Percentiles rank a stretch among this genome's conserved stretches.
Evolutionary conservation across 139 green algal genomes (phyloP).

Genomic region (Picochlorum sp.): DNA sequence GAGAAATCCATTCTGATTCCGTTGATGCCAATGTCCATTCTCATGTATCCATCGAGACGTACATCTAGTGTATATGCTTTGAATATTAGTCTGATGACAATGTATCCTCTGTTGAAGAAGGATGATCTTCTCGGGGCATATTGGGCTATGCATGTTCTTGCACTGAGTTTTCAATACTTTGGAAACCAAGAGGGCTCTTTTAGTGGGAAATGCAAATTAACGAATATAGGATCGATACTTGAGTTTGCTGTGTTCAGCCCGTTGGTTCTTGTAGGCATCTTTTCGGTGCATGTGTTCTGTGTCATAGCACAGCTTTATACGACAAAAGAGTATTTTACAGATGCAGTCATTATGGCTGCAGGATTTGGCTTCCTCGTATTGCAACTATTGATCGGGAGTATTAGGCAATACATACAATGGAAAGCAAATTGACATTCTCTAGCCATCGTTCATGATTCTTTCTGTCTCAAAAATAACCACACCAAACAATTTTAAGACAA

Average conservation of each 20-base stretch:
- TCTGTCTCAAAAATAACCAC: conserved; percentile 11
- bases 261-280: background rate
- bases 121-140: conserved; percentile 44
- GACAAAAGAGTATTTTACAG: background rate
- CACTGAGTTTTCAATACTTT: background rate
- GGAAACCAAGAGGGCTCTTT: background rate
- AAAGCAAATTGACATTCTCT: background rate
- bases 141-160: background rate
- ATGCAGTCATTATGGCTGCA: background rate
- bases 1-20: conserved; percentile 96
- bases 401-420: background rate
- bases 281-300: conserved; percentile 1
- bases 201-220: too few species aligned
- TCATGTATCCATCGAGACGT: conserved; percentile 20
- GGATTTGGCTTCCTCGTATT: background rate
- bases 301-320: background rate
- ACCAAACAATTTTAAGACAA: conserved; percentile 85
- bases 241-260: background rate
- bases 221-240: background rate
- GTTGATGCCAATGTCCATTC: conserved; percentile 69
- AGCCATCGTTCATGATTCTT: background rate
- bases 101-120: conserved; percentile 81
- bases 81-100: conserved; percentile 59
- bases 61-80: conserved; percentile 38
- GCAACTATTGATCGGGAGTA: background rate